Percentiles rank a stretch among this genome's conserved stretches.
phyloP scores from a whole-genome alignment of 2,329 filamentous ascomycete species.

The Camillea tinctor region DNA sequence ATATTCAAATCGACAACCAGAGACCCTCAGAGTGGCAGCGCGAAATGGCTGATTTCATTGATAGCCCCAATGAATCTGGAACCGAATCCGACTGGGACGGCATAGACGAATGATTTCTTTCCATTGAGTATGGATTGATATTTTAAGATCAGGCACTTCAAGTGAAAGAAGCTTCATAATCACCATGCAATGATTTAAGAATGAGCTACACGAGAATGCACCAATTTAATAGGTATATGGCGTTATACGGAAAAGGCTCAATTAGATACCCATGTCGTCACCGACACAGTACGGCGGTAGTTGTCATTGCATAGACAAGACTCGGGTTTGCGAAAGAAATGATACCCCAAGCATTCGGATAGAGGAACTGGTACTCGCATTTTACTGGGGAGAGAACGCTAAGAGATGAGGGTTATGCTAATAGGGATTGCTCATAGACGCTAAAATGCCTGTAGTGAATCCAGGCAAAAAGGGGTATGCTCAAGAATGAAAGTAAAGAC shows the following conservation, averaged over 20 bases:
- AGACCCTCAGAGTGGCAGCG: slow-evolving; percentile 68
- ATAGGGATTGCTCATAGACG: not conserved
- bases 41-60: slow-evolving; percentile 69
- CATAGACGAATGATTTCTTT: slow-evolving; percentile 24
- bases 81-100: slow-evolving; percentile 60
- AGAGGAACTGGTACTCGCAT: not conserved
- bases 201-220: slow-evolving; percentile 9
- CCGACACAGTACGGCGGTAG: slow-evolving; percentile 7
- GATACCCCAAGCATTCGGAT: not conserved
- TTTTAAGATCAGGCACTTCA: not conserved
- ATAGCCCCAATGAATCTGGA: slow-evolving; percentile 54
- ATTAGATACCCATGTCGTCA: slow-evolving; percentile 16
- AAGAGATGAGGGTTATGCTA: not conserved
- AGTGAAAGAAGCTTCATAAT: too few relatives aligned
- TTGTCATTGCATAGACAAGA: not conserved
- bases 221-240: slow-evolving; percentile 2
- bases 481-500: not conserved
- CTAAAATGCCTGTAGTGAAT: not conserved
- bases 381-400: not conserved
- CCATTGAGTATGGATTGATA: not conserved
- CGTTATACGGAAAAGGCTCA: slow-evolving; percentile 6
- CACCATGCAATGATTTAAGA: not conserved
- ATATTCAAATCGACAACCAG: slow-evolving; percentile 73
- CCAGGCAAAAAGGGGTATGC: not conserved
- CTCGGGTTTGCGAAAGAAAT: not conserved